Evolutionary conservation across 1,139 yeast species (phyloP).

Genomic region (Kodamaea plutei): DNA sequence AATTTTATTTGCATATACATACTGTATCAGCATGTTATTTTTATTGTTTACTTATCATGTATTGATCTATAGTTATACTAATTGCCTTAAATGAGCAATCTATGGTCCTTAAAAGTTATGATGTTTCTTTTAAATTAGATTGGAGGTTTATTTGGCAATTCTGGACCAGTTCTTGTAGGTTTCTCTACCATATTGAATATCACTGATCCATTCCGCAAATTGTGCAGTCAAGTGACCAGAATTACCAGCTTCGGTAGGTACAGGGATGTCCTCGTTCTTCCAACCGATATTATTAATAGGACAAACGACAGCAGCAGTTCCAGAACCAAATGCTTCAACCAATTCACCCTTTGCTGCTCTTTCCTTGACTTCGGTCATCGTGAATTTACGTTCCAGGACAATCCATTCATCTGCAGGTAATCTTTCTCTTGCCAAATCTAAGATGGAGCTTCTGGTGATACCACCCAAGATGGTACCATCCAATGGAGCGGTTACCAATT

Average conservation of each 20-base stretch:
- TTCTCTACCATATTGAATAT: conserved; percentile 83
- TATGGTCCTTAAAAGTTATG: no score
- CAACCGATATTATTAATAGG: conserved; percentile 88
- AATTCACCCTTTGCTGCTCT: conserved; percentile 75
- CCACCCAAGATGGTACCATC: conserved; percentile 43
- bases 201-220: conserved; percentile 79
- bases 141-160: conserved; percentile 35
- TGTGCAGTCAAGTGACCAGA: conserved; percentile 78
- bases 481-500: conserved; percentile 40
- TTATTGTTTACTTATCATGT: no score
- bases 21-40: no score
- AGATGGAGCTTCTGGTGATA: conserved; percentile 39
- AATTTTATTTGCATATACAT: no score
- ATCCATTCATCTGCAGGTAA: conserved; percentile 30
- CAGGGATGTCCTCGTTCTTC: conserved; percentile 63
- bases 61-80: no score
- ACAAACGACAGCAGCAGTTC: conserved; percentile 95
- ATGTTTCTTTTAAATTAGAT: no score
- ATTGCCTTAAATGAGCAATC: no score
- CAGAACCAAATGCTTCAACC: conserved; percentile 93
- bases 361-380: conserved; percentile 76
- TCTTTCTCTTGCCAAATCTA: conserved; percentile 28
- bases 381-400: conserved; percentile 74
- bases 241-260: conserved; percentile 76
- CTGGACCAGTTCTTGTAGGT: conserved; percentile 61